Percentiles rank a stretch among this genome's conserved stretches.
Evolutionary conservation across 2,329 filamentous ascomycete genomes (phyloP).

Genomic region (Cladobotryum mycophilum): DNA sequence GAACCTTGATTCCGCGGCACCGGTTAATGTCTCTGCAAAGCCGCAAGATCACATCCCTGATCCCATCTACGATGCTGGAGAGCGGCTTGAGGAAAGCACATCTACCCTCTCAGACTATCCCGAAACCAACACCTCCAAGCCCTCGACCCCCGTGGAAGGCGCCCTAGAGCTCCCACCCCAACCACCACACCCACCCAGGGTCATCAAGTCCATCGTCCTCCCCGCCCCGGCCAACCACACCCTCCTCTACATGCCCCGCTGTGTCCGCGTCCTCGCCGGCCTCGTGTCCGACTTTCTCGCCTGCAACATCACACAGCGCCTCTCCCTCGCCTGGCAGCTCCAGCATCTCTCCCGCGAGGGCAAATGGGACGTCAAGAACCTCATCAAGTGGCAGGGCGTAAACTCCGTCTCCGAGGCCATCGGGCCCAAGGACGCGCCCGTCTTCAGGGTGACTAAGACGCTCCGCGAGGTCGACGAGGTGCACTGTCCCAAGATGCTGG

Average conservation of each 20-base stretch:
- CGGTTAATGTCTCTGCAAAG: slow-evolving; percentile 32
- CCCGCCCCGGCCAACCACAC: slow-evolving; percentile 76
- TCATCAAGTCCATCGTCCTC: slow-evolving; percentile 64
- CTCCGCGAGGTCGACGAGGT: slow-evolving; percentile 79
- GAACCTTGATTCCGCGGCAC: slow-evolving; percentile 44
- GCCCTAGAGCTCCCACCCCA: slow-evolving; percentile 40
- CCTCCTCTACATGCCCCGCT: slow-evolving; percentile 72
- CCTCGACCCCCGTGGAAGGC: slow-evolving; percentile 41
- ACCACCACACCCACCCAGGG: slow-evolving; percentile 41
- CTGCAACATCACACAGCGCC: slow-evolving; percentile 65
- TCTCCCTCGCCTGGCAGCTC: slow-evolving; percentile 85
- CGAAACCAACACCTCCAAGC: slow-evolving; percentile 27
- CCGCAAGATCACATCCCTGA: slow-evolving; percentile 27
- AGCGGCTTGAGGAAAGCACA: slow-evolving; percentile 28
- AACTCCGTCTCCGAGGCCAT: slow-evolving; percentile 72
- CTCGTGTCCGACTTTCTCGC: slow-evolving; percentile 78
- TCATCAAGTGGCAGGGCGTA: slow-evolving; percentile 83
- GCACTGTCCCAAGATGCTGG: slow-evolving; percentile 71
- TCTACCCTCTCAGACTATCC: neutral
- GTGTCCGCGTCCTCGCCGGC: slow-evolving; percentile 69
- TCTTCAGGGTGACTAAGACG: slow-evolving; percentile 90
- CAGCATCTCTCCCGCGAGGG: slow-evolving; percentile 82
- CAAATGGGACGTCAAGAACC: slow-evolving; percentile 97
- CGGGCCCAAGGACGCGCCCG: slow-evolving; percentile 40
- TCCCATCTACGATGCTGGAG: slow-evolving; percentile 24